Evolutionary conservation across 2,329 filamentous ascomycete genomes (phyloP), one percentile per base, ranked within the genome.

Genomic region (Cladosporium sp.): DNA sequence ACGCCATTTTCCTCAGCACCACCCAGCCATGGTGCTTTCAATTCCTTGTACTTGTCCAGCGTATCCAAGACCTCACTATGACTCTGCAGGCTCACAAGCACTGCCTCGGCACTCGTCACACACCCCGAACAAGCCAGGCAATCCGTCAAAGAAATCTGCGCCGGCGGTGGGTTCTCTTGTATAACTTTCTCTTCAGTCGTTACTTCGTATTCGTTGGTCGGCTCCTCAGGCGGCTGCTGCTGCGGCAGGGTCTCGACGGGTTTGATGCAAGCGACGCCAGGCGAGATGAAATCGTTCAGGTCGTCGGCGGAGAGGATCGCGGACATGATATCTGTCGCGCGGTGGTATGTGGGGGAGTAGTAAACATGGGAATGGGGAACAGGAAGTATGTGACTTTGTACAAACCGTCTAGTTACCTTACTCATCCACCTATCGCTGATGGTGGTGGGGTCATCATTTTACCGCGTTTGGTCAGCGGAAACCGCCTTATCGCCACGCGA

Each of bases 241-340:
- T 78, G 70, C 2, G 93, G 92, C 12, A 98, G 80, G 2, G 89
- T 94, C 69, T 98, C 93, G 66, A 98, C 79, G 22, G 93, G 93
- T 66, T 98, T 97, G 70, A 98, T 97, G 72, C 93, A 98, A 55
- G 93, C 93, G 64, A 98, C 91, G 55, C 92, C 91, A 12, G 93
- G 93, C 51, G 88, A 93, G 67, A 98, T 98, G 74, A 98, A 98
- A 77, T 98, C 93, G 76, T 98, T 98, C 54, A 98, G 78, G 69
- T 96, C 91, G 75, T 98, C 92, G 63, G 86, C 85, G 50, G 91
- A 97, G 62, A 98, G 85, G 63, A 98, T 98, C 55, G 93, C 93
- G 67, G 90, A 95, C 93, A 98, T 98, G 42, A 22, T 55, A 41
- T 53, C 20, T 36, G 40, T 50, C 33, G 33, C 33, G 39, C 20